Base-by-base conservation (phyloP, 2,329 filamentous ascomycete species). In the Chaetomium globosum region DNA sequence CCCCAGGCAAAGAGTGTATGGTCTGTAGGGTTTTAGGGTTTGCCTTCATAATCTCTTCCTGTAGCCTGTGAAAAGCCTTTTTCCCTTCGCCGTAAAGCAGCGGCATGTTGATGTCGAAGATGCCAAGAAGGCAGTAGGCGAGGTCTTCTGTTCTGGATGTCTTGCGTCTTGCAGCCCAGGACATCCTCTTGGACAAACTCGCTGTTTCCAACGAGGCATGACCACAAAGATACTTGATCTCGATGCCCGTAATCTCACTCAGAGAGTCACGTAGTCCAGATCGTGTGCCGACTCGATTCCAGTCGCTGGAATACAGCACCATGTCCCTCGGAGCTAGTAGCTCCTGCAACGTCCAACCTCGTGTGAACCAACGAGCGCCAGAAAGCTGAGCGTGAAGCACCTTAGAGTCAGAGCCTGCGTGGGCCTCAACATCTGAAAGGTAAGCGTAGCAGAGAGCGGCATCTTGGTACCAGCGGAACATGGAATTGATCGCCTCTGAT, bases 11-110 rank as follows among this genome's bases (percentile, higher is more conserved):
- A 48, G 0, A 63, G 30, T 3, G 33, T 64, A 4, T 54, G 16
- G 13, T 64, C 55, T 4, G 43, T n/a, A 9, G 26, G 54, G 13
- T 57, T 36, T 7, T n/a, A 9, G 26, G 54, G 13, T 57, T 36
- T 7, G 16, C 31, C 12, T 36, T 26, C 5, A 63, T 39, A 19
- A 52, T 33, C 23, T 63, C 30, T 23, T 63, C 23, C 52, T 69
- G 66, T n/a, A 69, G 53, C 28, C 4, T 56, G 9, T 6, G 12
- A 33, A 67, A 69, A 0, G 67, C 67, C 13, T 46, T 61, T 8
- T 36, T 43, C 12, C 67, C 66, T 39, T 69, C 68, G 8, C 68
- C 68, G 23, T 69, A 69, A 0, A 69, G 39, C 28, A 69, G 28
- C 0, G 66, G 51, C 66, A 69, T 68, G 19, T 63, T 62, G 6